A percentile compares a stretch with the other conserved stretches of the same genome.
phyloP scores from a whole-genome alignment of 2,329 filamentous ascomycete species.

The Monilinia polystroma region DNA sequence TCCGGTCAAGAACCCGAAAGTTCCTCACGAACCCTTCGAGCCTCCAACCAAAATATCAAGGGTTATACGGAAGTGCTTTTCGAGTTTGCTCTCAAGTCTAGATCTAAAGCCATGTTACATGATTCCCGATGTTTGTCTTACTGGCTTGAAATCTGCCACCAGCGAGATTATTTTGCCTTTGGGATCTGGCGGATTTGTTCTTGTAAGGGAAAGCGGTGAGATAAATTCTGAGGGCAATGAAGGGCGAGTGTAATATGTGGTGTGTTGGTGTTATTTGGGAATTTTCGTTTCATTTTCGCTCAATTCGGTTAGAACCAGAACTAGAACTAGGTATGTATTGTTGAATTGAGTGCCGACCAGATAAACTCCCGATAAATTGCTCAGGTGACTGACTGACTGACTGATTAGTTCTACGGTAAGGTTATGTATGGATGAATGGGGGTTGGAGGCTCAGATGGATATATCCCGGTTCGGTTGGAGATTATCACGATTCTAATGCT shows the following conservation, averaged over 20 bases:
- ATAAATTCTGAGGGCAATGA: not conserved
- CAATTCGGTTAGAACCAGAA: too few relatives aligned
- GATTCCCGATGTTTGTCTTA: not conserved
- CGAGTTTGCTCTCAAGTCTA: not conserved
- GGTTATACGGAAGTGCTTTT: too few relatives aligned
- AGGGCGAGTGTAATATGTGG: not conserved
- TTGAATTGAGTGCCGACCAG: too few relatives aligned
- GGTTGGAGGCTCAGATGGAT: not conserved
- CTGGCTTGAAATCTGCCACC: not conserved
- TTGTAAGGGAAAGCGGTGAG: not conserved
- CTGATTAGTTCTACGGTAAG: too few relatives aligned
- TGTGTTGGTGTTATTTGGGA: too few relatives aligned
- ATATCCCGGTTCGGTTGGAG: slow-evolving; percentile 1
- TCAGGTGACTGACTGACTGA: too few relatives aligned
- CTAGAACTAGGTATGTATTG: too few relatives aligned
- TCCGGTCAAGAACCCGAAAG: not conserved
- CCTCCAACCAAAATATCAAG: not conserved
- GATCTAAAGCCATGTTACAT: not conserved
- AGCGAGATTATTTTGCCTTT: not conserved
- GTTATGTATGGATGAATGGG: too few relatives aligned
- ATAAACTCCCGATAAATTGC: too few relatives aligned
- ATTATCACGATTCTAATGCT: not conserved
- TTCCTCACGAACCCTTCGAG: not conserved
- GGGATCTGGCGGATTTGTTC: too few relatives aligned
- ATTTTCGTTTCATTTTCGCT: too few relatives aligned